A percentile compares a stretch with the other conserved stretches of the same genome.
These are phyloP conservation scores for Citrus glauca DNA, from an alignment of 345 rosid genomes.

Conservation along the genomic window DNA sequence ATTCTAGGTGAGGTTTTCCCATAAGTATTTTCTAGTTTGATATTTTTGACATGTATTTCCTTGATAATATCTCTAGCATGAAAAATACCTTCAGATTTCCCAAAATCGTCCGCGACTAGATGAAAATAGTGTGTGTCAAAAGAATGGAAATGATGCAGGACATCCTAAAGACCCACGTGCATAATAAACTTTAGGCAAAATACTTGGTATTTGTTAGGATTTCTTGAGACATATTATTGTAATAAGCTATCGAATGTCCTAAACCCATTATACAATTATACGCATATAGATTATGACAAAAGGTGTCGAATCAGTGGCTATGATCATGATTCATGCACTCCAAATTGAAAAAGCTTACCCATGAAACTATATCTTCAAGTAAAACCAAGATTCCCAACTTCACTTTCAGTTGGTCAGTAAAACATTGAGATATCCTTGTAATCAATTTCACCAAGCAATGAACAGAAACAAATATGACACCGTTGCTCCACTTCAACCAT, in stretches of 20 bases:
- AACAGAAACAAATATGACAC: neutral
- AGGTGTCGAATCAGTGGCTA: neutral
- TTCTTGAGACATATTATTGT: neutral
- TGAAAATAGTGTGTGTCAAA: neutral
- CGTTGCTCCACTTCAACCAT: neutral
- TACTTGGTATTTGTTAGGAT: neutral
- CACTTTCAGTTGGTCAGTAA: neutral
- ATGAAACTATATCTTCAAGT: neutral
- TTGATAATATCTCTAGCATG: neutral
- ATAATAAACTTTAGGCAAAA: neutral
- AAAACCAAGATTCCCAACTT: neutral
- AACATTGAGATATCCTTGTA: neutral
- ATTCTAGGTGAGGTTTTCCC: neutral
- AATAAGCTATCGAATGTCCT: too few relatives aligned
- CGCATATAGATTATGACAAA: too few relatives aligned
- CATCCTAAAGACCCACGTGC: neutral
- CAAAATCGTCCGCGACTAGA: neutral
- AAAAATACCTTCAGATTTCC: neutral
- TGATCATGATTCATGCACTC: neutral
- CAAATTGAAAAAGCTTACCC: neutral
- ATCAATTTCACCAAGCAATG: neutral
- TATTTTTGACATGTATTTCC: neutral
- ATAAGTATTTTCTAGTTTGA: neutral
- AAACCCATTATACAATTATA: too few relatives aligned
- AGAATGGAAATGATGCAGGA: neutral